Evolutionary conservation across 2,329 filamentous ascomycete species (phyloP).

Genomic region (Fusarium longipes): DNA sequence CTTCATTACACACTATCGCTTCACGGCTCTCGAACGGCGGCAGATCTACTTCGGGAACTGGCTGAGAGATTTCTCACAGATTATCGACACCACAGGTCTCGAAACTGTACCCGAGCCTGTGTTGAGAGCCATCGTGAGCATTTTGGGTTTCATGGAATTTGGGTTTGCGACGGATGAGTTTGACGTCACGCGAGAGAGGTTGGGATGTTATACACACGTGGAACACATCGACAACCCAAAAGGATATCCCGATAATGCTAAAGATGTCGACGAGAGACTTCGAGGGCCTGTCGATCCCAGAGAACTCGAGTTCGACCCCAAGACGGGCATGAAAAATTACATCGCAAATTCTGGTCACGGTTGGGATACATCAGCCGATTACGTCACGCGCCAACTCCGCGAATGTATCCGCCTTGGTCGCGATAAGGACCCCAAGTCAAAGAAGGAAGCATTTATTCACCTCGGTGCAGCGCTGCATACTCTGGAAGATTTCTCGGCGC

Average conservation of each 20-base stretch:
- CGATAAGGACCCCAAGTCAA: conserved; percentile 24
- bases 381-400: conserved; percentile 75
- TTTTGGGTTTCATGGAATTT: conserved; percentile 49
- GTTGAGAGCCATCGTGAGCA: conserved; percentile 47
- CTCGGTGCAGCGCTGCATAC: conserved; percentile 78
- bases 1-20: conserved; percentile 53
- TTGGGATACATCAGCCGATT: conserved; percentile 88
- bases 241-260: conserved; percentile 78
- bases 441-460: conserved; percentile 49
- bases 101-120: conserved; percentile 47
- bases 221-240: conserved; percentile 78
- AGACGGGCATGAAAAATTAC: conserved; percentile 95
- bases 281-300: conserved; percentile 53
- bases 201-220: conserved; percentile 82
- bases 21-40: conserved; percentile 54
- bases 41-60: conserved; percentile 53
- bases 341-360: conserved; percentile 80
- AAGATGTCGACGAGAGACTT: conserved; percentile 74
- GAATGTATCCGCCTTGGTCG: conserved; percentile 78
- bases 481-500: conserved; percentile 72
- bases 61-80: conserved; percentile 81
- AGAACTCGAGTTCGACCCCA: conserved; percentile 75
- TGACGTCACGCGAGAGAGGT: conserved; percentile 79
- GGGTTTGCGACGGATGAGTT: conserved; percentile 83
- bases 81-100: conserved; percentile 70